phyloP scores from a whole-genome alignment of 345 rosid genomes.

The Eucalyptus fibrosa region DNA sequence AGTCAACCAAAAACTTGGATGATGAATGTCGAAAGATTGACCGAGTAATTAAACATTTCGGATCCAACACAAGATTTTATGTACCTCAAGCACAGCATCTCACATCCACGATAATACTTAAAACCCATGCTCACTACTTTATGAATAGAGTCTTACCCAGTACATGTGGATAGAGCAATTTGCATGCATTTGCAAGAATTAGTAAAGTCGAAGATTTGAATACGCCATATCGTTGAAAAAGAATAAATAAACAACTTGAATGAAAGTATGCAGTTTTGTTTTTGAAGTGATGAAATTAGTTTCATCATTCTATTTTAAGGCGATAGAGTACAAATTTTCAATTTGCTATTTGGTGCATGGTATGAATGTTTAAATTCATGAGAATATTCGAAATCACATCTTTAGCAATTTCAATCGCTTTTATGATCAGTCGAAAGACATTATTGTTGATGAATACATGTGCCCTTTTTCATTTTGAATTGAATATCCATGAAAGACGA shows the following conservation, averaged over 20 bases:
- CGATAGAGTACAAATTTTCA: neutral
- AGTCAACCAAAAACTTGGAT: neutral
- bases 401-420: neutral
- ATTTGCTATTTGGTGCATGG: neutral
- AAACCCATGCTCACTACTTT: neutral
- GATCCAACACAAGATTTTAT: neutral
- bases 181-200: neutral
- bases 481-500: neutral
- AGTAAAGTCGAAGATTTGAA: neutral
- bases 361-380: neutral
- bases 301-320: neutral
- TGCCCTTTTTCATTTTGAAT: neutral
- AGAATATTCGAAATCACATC: neutral
- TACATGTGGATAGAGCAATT: neutral
- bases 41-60: neutral
- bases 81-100: neutral
- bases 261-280: neutral
- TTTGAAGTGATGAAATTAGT: neutral
- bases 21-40: neutral
- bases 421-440: neutral
- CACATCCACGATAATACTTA: neutral
- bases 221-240: accelerated
- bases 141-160: neutral
- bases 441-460: neutral
- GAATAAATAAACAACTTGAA: neutral